Conservation (phyloP, 192 early-diverging fungal species). For the Backusella luteola region DNA sequence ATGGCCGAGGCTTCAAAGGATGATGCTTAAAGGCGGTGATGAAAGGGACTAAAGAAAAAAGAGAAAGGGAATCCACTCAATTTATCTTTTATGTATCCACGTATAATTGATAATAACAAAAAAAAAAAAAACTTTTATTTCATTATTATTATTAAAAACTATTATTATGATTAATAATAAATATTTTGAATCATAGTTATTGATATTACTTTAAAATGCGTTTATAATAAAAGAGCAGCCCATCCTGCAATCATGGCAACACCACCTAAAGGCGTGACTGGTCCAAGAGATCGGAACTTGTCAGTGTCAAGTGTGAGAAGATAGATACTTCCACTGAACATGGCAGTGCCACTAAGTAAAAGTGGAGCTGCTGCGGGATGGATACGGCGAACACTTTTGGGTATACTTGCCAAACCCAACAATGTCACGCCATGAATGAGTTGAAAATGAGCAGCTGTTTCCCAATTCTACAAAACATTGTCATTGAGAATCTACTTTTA, state of each 20-base stretch:
- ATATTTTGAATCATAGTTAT: not conserved
- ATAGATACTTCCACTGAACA: constrained; percentile 60
- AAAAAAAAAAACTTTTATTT: too few species aligned
- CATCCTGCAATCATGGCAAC: constrained; percentile 56
- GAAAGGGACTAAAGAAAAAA: too few species aligned
- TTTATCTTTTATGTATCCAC: too few species aligned
- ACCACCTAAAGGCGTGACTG: constrained; percentile 62
- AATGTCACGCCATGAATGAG: constrained; percentile 50
- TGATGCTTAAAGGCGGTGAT: not conserved
- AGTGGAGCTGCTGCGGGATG: constrained; percentile 44
- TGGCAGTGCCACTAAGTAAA: constrained; percentile 46
- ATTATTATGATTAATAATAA: not conserved
- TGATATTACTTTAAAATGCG: not conserved
- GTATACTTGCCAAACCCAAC: constrained; percentile 42
- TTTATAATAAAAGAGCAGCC: constrained; percentile 37
- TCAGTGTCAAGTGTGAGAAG: constrained; percentile 47
- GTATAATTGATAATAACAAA: too few species aligned
- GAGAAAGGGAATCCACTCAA: too few species aligned
- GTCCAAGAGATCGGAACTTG: constrained; percentile 46
- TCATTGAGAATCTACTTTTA: not conserved
- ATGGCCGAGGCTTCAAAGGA: constrained; percentile 9
- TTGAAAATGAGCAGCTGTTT: constrained; percentile 52
- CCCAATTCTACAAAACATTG: constrained; percentile 38
- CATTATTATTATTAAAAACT: too few species aligned
- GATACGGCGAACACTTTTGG: constrained; percentile 30